Conservation (phyloP, 371 early-diverging fungal genomes). For the Parasitella parasitica region DNA sequence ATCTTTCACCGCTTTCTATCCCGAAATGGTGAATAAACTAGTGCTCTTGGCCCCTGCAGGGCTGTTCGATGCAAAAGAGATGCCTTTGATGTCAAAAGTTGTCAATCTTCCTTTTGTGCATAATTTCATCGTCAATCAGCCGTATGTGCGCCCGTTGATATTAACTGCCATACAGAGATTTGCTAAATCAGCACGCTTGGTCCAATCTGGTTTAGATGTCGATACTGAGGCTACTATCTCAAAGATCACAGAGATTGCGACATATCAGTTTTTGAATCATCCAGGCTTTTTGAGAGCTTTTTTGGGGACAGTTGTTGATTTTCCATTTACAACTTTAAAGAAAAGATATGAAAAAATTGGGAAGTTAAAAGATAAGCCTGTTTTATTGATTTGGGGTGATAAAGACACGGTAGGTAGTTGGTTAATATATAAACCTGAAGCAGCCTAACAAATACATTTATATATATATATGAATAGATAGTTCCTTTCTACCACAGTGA, state of each 20-base stretch:
- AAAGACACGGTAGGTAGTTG: conserved; percentile 38
- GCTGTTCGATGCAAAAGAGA: conserved; percentile 30
- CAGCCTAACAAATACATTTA: not conserved
- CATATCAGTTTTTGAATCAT: conserved; percentile 42
- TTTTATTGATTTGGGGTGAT: conserved; percentile 50
- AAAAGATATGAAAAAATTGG: conserved; percentile 39
- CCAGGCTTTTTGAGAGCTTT: conserved; percentile 52
- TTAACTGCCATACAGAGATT: not conserved
- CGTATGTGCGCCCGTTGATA: conserved; percentile 19
- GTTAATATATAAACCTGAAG: not conserved
- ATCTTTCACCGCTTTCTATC: conserved; percentile 51
- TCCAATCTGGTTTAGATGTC: not conserved
- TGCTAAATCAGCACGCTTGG: not conserved
- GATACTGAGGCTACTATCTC: not conserved
- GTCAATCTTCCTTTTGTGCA: conserved; percentile 11
- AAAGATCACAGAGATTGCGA: conserved; percentile 8
- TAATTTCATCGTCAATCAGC: conserved; percentile 12
- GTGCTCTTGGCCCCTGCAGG: conserved; percentile 59
- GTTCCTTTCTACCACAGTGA: conserved; percentile 32
- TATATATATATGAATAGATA: conserved; percentile 35
- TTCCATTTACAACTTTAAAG: conserved; percentile 34
- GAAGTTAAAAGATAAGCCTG: conserved; percentile 13
- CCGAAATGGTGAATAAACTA: conserved; percentile 49
- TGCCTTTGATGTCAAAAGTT: conserved; percentile 33
- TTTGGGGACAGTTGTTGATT: conserved; percentile 37